Percentiles rank a stretch among this genome's conserved stretches.
These are phyloP conservation scores for Plasmopara muralis DNA, from an alignment of 352 stramenopile genomes.

Conservation along the genomic window DNA sequence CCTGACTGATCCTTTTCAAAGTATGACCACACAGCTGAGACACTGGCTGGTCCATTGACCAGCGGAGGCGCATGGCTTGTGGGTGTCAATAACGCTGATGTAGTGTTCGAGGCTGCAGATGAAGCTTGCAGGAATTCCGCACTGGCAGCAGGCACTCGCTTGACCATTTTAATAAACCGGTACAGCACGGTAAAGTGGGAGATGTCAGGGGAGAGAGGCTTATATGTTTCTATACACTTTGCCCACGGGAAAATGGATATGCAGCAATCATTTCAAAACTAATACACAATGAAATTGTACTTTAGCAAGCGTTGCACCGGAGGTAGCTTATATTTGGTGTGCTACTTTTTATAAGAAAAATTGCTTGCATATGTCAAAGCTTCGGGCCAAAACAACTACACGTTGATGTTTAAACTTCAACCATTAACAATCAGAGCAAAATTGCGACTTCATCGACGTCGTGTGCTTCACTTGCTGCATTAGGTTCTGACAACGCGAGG, in stretches of 20 bases:
- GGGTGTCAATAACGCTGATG: slow-evolving; percentile 6
- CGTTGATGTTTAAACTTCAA: too few species aligned
- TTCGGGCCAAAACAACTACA: too few species aligned
- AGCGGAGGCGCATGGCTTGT: slow-evolving; percentile 5
- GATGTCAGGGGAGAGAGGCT: slow-evolving; percentile 3
- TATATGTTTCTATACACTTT: neutral
- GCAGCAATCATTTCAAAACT: neutral
- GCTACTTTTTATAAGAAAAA: too few species aligned
- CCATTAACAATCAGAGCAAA: too few species aligned
- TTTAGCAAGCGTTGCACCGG: too few species aligned
- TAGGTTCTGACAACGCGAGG: too few species aligned
- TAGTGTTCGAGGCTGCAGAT: slow-evolving; percentile 4
- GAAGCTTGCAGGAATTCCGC: slow-evolving; percentile 15
- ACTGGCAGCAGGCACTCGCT: slow-evolving; percentile 11
- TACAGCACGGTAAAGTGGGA: slow-evolving; percentile 12
- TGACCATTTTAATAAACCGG: slow-evolving; percentile 36
- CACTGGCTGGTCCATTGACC: slow-evolving; percentile 37
- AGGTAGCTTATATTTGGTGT: too few species aligned
- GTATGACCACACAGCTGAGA: slow-evolving; percentile 79
- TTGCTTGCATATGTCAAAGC: too few species aligned
- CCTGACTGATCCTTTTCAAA: slow-evolving; percentile 70
- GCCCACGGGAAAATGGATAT: neutral
- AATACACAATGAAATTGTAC: too few species aligned
- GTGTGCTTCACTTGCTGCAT: too few species aligned
- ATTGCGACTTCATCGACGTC: too few species aligned